These are phyloP conservation scores for Fabrea salina DNA, from an alignment of 169 alveolate genomes.

Conservation along the genomic window DNA sequence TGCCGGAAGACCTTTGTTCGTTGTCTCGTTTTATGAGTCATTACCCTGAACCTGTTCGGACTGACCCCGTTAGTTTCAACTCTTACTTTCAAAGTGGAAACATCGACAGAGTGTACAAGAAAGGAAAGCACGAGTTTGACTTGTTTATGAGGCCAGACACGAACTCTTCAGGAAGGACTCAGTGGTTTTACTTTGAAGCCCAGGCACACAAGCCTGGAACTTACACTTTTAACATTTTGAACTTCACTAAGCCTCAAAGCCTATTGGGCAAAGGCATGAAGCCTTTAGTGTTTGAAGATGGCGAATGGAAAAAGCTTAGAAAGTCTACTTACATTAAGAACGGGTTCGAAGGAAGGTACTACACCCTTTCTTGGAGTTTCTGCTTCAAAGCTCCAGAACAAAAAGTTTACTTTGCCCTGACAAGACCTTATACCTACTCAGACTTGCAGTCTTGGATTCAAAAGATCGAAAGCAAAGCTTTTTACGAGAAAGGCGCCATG, in stretches of 20 bases:
- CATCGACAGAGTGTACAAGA: neutral
- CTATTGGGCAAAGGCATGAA: conserved; percentile 13
- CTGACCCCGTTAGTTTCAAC: neutral
- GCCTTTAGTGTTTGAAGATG: neutral
- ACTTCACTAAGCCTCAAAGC: conserved; percentile 10
- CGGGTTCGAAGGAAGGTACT: too few relatives aligned
- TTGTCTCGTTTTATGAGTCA: too few relatives aligned
- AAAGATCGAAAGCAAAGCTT: conserved; percentile 46
- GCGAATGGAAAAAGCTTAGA: too few relatives aligned
- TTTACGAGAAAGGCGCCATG: too few relatives aligned
- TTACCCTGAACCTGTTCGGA: too few relatives aligned
- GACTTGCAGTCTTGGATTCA: conserved; percentile 46
- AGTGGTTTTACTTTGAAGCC: conserved; percentile 31
- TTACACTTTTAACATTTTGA: conserved; percentile 18
- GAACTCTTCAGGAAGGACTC: conserved; percentile 11
- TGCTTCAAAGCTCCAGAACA: conserved; percentile 54
- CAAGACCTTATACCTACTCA: conserved; percentile 80
- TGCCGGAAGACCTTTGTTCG: too few relatives aligned
- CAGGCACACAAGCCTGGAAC: neutral
- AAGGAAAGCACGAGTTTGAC: conserved; percentile 11
- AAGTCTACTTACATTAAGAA: too few relatives aligned
- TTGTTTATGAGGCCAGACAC: conserved; percentile 18
- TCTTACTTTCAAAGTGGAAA: conserved; percentile 31
- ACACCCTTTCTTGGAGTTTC: neutral
- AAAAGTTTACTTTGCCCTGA: conserved; percentile 74